Conservation (phyloP, 208 protist genomes). For the Tritrichomonas musculus region DNA sequence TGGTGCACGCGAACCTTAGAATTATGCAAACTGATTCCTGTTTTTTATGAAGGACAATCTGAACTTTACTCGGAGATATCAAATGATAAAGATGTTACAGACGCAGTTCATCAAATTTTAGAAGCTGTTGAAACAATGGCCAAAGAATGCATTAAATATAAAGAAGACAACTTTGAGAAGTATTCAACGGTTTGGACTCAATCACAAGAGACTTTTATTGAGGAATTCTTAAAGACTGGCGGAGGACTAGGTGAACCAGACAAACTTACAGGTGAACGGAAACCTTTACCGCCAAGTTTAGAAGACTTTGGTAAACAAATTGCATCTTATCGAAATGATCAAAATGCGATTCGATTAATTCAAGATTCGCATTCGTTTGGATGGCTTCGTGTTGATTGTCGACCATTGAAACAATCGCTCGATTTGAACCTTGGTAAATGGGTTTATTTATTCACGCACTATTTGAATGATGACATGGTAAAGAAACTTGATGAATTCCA, state of each 20-base stretch:
- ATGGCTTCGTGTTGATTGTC: slow-evolving; percentile 80
- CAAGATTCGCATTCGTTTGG: slow-evolving; percentile 71
- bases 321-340: slow-evolving; percentile 72
- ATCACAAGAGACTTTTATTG: slow-evolving; percentile 35
- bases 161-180: slow-evolving; percentile 11
- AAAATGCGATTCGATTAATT: slow-evolving; percentile 63
- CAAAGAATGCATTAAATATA: slow-evolving; percentile 14
- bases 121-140: neutral
- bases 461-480: slow-evolving; percentile 59
- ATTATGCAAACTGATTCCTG: neutral
- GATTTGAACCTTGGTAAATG: slow-evolving; percentile 75
- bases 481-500: slow-evolving; percentile 45
- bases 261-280: neutral
- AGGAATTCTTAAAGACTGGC: slow-evolving; percentile 41
- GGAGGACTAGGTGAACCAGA: slow-evolving; percentile 38
- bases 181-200: slow-evolving; percentile 24
- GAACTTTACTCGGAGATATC: neutral
- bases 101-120: neutral
- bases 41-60: neutral
- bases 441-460: slow-evolving; percentile 77
- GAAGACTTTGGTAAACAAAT: slow-evolving; percentile 80
- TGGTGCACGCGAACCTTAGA: neutral
- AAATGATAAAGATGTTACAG: neutral
- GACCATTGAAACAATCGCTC: slow-evolving; percentile 78
- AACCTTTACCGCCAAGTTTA: slow-evolving; percentile 48